Conservation (phyloP, 2,329 filamentous ascomycete species). For the Amauroascus verrucosus region DNA sequence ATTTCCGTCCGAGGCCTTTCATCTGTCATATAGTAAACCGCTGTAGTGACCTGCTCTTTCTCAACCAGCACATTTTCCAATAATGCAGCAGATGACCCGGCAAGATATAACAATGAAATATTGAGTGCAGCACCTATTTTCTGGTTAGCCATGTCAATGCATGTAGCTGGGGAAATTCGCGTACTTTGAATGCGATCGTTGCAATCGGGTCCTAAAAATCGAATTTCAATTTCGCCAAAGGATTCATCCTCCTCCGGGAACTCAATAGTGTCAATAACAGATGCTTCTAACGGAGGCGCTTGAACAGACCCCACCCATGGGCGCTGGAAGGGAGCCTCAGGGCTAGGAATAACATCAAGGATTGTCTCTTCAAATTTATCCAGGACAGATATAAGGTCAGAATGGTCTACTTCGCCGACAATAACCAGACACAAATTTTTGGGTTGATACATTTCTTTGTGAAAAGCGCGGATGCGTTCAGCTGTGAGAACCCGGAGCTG, state of each 20-base stretch:
- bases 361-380: constrained; percentile 85
- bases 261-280: constrained; percentile 65
- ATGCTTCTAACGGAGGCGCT: constrained; percentile 60
- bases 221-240: constrained; percentile 74
- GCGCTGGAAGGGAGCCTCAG: constrained; percentile 65
- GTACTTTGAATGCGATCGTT: constrained; percentile 53
- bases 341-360: constrained; percentile 65
- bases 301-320: constrained; percentile 87
- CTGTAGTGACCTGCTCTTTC: constrained; percentile 81
- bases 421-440: constrained; percentile 87
- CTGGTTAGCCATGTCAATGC: constrained; percentile 6
- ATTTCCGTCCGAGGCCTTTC: constrained; percentile 72
- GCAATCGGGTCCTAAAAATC: constrained; percentile 76
- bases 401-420: constrained; percentile 81
- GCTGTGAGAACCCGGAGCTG: constrained; percentile 75
- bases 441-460: constrained; percentile 94
- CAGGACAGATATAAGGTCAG: constrained; percentile 66
- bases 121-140: constrained; percentile 54
- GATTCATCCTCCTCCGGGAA: constrained; percentile 97
- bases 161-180: constrained; percentile 16
- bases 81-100: constrained; percentile 84
- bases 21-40: constrained; percentile 69
- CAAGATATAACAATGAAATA: constrained; percentile 73
- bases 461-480: constrained; percentile 86
- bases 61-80: constrained; percentile 89